These are phyloP conservation scores for Garcia nutans DNA, from an alignment of 345 rosid species.

Conservation along the genomic window DNA sequence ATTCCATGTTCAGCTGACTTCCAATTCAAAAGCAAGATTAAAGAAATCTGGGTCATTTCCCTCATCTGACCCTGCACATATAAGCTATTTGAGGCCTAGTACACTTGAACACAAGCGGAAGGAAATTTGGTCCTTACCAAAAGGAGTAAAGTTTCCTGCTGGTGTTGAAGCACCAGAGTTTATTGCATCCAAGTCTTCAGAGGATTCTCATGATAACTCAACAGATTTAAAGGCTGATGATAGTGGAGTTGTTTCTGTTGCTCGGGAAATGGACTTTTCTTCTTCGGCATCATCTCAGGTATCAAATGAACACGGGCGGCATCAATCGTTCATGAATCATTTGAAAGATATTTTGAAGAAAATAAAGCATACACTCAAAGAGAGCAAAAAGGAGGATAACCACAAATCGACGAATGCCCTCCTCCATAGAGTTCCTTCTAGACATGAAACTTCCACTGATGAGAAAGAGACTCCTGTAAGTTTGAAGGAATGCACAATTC, in stretches of 20 bases:
- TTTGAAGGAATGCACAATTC: neutral
- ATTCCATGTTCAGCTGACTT: conserved; percentile 37
- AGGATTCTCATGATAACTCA: conserved; percentile 16
- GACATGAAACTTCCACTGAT: conserved; percentile 2
- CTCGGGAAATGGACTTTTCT: conserved; percentile 28
- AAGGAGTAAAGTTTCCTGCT: conserved; percentile 25
- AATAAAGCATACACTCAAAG: conserved; percentile 54
- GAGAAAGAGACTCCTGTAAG: conserved; percentile 21
- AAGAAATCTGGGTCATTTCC: conserved; percentile 90
- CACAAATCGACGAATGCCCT: neutral
- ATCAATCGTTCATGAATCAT: conserved; percentile 40
- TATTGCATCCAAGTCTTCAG: conserved; percentile 11
- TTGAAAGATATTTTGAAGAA: conserved; percentile 57
- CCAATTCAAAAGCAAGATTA: conserved; percentile 31
- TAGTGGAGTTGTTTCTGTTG: conserved; percentile 4
- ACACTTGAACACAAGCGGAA: conserved; percentile 67
- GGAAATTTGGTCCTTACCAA: conserved; percentile 64
- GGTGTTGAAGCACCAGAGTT: conserved; percentile 15
- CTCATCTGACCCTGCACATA: conserved; percentile 32
- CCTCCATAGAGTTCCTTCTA: conserved; percentile 21
- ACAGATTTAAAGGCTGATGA: conserved; percentile 5
- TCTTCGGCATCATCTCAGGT: conserved; percentile 21
- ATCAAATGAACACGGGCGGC: conserved; percentile 49
- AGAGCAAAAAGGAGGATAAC: conserved; percentile 33
- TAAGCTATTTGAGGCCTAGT: conserved; percentile 37